Evolutionary conservation across 345 rosid species (phyloP).

Genomic region (Tarenaya hassleriana): DNA sequence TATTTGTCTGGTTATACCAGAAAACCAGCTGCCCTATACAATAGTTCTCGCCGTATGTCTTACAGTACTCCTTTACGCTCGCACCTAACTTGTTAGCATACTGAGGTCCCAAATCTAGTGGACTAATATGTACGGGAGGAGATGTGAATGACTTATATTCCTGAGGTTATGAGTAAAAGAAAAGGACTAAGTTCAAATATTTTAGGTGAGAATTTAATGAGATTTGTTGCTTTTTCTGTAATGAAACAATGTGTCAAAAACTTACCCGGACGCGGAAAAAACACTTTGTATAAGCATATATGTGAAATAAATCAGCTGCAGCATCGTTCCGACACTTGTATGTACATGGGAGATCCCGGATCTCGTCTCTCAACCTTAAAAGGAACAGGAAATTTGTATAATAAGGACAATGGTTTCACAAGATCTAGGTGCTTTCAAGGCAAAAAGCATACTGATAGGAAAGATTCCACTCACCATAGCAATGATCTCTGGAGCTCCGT

Average conservation of each 20-base stretch:
- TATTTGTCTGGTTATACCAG: constrained; percentile 88
- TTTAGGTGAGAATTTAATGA: constrained; percentile 11
- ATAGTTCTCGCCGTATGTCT: constrained; percentile 87
- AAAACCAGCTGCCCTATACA: constrained; percentile 93
- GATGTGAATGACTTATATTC: constrained; percentile 75
- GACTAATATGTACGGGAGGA: constrained; percentile 80
- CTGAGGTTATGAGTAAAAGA: too few relatives aligned
- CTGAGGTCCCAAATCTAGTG: constrained; percentile 90
- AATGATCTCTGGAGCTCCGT: constrained; percentile 77
- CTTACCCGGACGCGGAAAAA: constrained; percentile 78
- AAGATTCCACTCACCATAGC: constrained; percentile 65
- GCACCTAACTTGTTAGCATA: constrained; percentile 65
- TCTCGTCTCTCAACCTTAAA: constrained; percentile 92
- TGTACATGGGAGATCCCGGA: constrained; percentile 79
- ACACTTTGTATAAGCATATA: constrained; percentile 83
- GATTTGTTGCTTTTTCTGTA: constrained; percentile 6
- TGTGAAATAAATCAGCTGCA: constrained; percentile 95
- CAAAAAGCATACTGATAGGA: not conserved
- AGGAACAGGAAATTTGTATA: constrained; percentile 8
- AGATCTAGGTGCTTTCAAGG: constrained; percentile 6
- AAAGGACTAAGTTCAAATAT: constrained; percentile 19
- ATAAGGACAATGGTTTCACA: constrained; percentile 11
- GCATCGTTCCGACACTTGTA: constrained; percentile 96
- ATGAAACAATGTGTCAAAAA: constrained; percentile 13
- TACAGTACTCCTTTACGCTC: constrained; percentile 65